Conservation (phyloP, 1,139 yeast genomes). For the Candida labiduridarum region DNA sequence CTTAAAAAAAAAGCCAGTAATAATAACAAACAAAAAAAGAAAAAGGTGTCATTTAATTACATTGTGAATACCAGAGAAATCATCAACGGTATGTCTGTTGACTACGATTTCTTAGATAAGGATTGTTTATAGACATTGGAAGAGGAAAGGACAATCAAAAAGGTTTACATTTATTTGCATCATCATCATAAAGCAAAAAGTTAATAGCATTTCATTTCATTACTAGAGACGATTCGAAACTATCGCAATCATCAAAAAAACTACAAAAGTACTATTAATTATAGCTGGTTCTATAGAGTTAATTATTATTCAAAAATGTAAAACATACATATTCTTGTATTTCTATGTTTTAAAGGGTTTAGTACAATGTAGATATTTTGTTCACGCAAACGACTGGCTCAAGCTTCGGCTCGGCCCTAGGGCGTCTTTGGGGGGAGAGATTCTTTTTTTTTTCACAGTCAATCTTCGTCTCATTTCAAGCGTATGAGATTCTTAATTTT, state of each 20-base stretch:
- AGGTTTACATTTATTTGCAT: neutral
- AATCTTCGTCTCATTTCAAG: neutral
- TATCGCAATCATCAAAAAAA: neutral
- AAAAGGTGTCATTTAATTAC: conserved; percentile 42
- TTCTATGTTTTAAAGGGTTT: neutral
- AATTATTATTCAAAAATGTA: neutral
- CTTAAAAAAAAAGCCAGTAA: conserved; percentile 6
- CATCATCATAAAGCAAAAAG: conserved; percentile 1
- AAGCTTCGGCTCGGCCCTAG: neutral
- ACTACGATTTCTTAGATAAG: conserved; percentile 47
- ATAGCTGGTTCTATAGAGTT: conserved; percentile 5
- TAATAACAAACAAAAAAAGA: conserved; percentile 13
- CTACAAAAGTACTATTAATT: neutral
- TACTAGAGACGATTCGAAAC: neutral
- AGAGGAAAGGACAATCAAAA: neutral
- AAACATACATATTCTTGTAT: conserved; percentile 1
- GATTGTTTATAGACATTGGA: conserved; percentile 14
- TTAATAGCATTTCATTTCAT: neutral
- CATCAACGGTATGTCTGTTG: conserved; percentile 44
- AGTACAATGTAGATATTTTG: neutral
- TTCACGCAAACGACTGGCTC: neutral
- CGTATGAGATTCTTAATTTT: neutral
- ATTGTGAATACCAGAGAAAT: conserved; percentile 46
- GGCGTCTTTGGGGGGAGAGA: neutral
- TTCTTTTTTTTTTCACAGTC: neutral